These are phyloP conservation scores for Wickerhamomyces sp. DNA, from an alignment of 1,139 yeast species.

Conservation along the genomic window DNA sequence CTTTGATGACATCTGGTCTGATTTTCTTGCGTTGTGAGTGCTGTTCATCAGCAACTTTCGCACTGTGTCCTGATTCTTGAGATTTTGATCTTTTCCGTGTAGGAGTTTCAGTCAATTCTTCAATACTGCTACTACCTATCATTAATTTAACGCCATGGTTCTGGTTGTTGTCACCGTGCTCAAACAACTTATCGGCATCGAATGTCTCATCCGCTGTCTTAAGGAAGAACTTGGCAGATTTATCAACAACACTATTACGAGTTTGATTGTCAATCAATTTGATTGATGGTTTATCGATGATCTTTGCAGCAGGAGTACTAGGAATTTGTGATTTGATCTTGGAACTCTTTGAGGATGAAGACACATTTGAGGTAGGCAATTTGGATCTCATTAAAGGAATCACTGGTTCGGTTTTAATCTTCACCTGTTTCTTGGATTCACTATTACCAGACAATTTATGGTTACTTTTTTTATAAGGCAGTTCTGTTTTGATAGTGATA, in stretches of 20 bases:
- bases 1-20: neutral
- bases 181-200: neutral
- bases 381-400: conserved; percentile 1
- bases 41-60: neutral
- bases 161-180: neutral
- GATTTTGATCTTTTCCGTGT: conserved; percentile 18
- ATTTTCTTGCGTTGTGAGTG: conserved; percentile 1
- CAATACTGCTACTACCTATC: neutral
- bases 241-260: conserved; percentile 8
- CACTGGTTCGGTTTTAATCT: conserved; percentile 16
- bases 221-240: conserved; percentile 17
- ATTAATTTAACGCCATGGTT: neutral
- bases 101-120: conserved; percentile 14
- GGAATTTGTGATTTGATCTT: neutral
- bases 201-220: conserved; percentile 11
- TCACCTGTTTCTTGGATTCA: conserved; percentile 13
- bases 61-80: conserved; percentile 1
- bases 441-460: neutral
- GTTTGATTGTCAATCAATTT: conserved; percentile 5
- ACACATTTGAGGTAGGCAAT: neutral
- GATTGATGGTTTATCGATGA: conserved; percentile 2
- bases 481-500: neutral
- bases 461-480: too few relatives aligned
- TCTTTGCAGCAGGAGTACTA: conserved; percentile 7
- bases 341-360: neutral